Percentiles rank a stretch among this genome's conserved stretches.
Conservation (phyloP, 176 grass and related monocot genomes). For the Musa schizocarpa region DNA sequence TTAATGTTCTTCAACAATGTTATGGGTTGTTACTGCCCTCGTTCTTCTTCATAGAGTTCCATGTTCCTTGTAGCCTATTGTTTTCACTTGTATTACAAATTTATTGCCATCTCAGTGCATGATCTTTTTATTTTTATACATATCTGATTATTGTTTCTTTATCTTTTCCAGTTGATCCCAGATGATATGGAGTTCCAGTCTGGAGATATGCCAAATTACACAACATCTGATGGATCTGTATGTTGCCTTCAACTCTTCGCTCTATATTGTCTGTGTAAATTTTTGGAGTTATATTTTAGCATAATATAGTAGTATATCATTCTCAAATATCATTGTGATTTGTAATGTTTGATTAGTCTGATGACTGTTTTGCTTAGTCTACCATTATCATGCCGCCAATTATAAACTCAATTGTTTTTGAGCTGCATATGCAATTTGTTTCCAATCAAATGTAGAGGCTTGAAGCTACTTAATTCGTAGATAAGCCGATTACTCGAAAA, state of each 20-base stretch:
- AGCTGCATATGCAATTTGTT: not conserved
- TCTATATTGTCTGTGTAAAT: constrained; percentile 1
- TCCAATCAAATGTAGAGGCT: not conserved
- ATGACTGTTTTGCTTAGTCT: not conserved
- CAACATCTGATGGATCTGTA: constrained; percentile 95
- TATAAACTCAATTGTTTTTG: not conserved
- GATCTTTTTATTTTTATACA: not conserved
- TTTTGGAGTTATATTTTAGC: not conserved
- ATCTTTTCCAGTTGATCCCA: constrained; percentile 60
- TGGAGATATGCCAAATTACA: constrained; percentile 83
- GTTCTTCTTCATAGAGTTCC: not conserved
- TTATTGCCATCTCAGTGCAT: not conserved
- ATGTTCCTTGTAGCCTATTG: not conserved
- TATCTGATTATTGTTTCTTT: not conserved
- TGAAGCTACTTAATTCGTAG: not conserved
- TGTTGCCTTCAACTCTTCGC: constrained; percentile 6
- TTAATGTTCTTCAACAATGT: not conserved
- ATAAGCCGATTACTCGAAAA: not conserved
- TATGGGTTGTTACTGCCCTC: not conserved
- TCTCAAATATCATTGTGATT: not conserved
- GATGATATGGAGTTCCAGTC: constrained; percentile 94
- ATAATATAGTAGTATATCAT: not conserved
- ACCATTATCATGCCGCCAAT: not conserved
- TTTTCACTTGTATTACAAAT: not conserved
- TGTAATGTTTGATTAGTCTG: not conserved